Base-by-base conservation (phyloP, 1,284 basidiomycete species). In the Microbotryomycetes sp. region DNA sequence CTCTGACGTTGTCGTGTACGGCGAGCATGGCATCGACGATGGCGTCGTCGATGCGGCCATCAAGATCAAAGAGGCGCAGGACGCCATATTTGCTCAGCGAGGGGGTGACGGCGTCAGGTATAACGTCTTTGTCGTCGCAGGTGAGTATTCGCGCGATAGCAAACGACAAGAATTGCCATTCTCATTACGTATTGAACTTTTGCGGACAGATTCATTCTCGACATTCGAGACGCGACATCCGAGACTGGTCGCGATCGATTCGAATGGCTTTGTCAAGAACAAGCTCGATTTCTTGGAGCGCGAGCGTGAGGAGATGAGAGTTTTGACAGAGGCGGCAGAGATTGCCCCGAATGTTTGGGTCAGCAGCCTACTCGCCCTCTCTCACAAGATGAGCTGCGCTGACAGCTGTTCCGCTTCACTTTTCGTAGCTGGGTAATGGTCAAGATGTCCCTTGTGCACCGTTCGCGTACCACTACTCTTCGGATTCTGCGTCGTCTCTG, bases 271-370 rank as follows among this genome's bases (percentile, higher is more conserved):
- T 30, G 70, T 72, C 2, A 76, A 75, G 61, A 75, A 75, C 53
- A 73, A 76, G 51, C 74, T 80, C 48, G 76, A 80, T 65, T 77
- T 81, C 54, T 77, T 79, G 53, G 78, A 79, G 30, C 72, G 78
- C 35, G 91, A 96, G 77, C 84, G 85, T 73, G 87, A 90, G 62
- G 91, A 94, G 77, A 93, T 93, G 88, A 80, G 86, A 27, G 85
- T 88, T 70, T 79, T 94, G 61, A 96, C 92, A 0, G 82, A 83
- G 54, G 89, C 90, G 2, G 85, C 83, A 29, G 88, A 91, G 77
- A 91, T 94, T 54, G 78, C 79, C 18, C 76, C 79, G 41, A 79
- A 80, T 21, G 78, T 84, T 62, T 83, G 79, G 78, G 79, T 81
- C 50, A 59, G 77, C 67, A 2, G 18, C 21, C 9, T 54, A 29